A percentile compares a stretch with the other conserved stretches of the same genome.
Conservation (phyloP, 495 filamentous ascomycete species). For the Bacidia gigantensis region DNA sequence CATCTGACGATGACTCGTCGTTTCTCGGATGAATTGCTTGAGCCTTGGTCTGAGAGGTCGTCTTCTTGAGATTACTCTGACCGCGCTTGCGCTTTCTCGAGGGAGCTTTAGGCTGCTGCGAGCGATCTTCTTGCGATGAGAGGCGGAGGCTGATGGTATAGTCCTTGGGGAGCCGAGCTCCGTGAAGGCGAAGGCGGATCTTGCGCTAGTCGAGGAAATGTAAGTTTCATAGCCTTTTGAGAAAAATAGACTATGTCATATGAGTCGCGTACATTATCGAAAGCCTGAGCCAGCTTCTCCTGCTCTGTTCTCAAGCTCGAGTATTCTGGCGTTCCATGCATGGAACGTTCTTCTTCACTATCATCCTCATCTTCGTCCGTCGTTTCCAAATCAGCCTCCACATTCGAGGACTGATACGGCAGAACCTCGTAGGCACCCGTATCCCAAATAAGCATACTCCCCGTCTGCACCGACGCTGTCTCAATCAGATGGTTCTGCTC, state of each 20-base stretch:
- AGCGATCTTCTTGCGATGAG: slow-evolving; percentile 31
- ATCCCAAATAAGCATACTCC: slow-evolving; percentile 58
- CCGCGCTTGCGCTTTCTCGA: slow-evolving; percentile 23
- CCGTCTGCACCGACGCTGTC: slow-evolving; percentile 42
- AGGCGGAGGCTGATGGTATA: slow-evolving; percentile 49
- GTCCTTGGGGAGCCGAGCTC: slow-evolving; percentile 38
- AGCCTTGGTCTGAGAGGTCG: neutral
- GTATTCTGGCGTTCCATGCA: neutral
- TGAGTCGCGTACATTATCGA: slow-evolving; percentile 30
- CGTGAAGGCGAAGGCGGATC: slow-evolving; percentile 47
- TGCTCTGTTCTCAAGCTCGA: slow-evolving; percentile 29
- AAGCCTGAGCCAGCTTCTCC: slow-evolving; percentile 39
- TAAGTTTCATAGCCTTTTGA: neutral
- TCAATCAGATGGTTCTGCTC: slow-evolving; percentile 53
- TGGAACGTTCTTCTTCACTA: slow-evolving; percentile 6
- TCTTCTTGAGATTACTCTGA: slow-evolving; percentile 7
- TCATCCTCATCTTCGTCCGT: slow-evolving; percentile 31
- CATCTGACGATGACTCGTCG: slow-evolving; percentile 1
- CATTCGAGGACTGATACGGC: slow-evolving; percentile 22
- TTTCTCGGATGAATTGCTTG: slow-evolving; percentile 5
- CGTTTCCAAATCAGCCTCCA: slow-evolving; percentile 9
- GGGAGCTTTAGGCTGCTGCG: slow-evolving; percentile 19
- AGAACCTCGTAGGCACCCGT: slow-evolving; percentile 52
- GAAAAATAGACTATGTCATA: neutral
- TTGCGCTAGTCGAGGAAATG: slow-evolving; percentile 27